Conservation (phyloP, 768 basidiomycete species). For the Tulasnella calospora region DNA sequence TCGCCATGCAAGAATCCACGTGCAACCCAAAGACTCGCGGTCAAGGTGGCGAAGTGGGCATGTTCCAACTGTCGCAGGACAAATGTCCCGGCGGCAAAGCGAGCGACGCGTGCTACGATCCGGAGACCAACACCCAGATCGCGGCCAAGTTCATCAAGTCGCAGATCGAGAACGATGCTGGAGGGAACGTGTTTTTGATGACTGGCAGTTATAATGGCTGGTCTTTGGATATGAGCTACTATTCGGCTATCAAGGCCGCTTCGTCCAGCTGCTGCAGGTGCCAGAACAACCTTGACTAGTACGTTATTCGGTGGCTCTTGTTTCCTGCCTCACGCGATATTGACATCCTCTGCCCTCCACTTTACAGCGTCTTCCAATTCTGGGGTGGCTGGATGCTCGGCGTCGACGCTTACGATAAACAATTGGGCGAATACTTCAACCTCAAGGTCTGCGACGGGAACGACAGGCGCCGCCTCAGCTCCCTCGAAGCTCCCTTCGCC, state of each 20-base stretch:
- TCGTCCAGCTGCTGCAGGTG: slow-evolving; percentile 54
- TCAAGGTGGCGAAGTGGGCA: slow-evolving; percentile 69
- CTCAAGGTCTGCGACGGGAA: slow-evolving; percentile 39
- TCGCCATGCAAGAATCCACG: slow-evolving; percentile 82
- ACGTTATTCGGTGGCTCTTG: slow-evolving; percentile 34
- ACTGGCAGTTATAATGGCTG: slow-evolving; percentile 79
- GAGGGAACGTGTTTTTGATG: slow-evolving; percentile 51
- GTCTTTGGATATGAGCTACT: slow-evolving; percentile 56
- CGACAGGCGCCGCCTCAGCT: neutral
- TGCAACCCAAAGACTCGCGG: slow-evolving; percentile 67
- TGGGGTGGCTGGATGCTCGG: slow-evolving; percentile 64
- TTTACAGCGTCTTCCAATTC: slow-evolving; percentile 58
- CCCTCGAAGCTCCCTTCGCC: neutral
- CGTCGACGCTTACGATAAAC: slow-evolving; percentile 49
- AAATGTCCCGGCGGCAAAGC: slow-evolving; percentile 57
- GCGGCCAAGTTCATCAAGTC: slow-evolving; percentile 57
- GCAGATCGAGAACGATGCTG: slow-evolving; percentile 44
- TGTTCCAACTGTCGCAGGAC: slow-evolving; percentile 75
- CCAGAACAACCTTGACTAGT: slow-evolving; percentile 88
- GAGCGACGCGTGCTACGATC: neutral
- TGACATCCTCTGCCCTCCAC: neutral
- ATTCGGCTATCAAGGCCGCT: slow-evolving; percentile 54
- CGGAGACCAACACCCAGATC: slow-evolving; percentile 52
- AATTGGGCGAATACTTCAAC: slow-evolving; percentile 66
- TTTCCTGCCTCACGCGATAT: neutral